phyloP scores from a whole-genome alignment of 108 stramenopile species.

The Skeletonema grethae region DNA sequence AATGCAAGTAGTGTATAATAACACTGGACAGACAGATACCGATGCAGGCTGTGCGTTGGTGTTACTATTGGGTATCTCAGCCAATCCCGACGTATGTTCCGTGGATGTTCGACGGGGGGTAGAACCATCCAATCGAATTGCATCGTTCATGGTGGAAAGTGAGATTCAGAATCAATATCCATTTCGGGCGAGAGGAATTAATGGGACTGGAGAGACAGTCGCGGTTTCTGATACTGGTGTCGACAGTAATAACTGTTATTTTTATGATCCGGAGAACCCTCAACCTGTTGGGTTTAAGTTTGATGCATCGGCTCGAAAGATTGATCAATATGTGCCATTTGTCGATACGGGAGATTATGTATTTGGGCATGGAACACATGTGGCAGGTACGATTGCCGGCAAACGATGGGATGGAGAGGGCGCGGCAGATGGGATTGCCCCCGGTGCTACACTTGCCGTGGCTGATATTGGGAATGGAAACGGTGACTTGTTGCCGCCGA shows the following conservation, averaged over 20 bases:
- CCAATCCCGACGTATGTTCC: conserved; percentile 28
- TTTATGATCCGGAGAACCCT: conserved; percentile 26
- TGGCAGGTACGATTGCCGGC: conserved; percentile 36
- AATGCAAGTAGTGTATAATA: conserved; percentile 19
- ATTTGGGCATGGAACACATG: conserved; percentile 50
- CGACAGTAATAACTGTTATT: conserved; percentile 49
- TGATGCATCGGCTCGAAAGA: conserved; percentile 23
- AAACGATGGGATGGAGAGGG: conserved; percentile 20
- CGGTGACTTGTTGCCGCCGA: conserved; percentile 25
- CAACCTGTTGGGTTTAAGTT: background rate
- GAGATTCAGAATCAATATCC: conserved; percentile 32
- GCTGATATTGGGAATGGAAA: conserved; percentile 31
- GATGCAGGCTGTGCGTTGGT: conserved; percentile 18
- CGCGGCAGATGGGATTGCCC: conserved; percentile 31
- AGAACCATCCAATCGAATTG: conserved; percentile 1
- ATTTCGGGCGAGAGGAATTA: conserved; percentile 36
- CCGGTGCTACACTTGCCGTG: conserved; percentile 41
- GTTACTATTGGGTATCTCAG: conserved; percentile 11
- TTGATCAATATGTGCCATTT: conserved; percentile 37
- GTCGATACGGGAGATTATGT: conserved; percentile 29
- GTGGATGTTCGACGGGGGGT: conserved; percentile 16
- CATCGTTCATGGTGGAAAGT: conserved; percentile 27
- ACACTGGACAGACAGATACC: conserved; percentile 14
- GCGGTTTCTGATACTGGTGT: conserved; percentile 51
- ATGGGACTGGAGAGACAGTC: conserved; percentile 49